Conservation (phyloP, 306 rosid genomes). For the Rosa rugosa region DNA sequence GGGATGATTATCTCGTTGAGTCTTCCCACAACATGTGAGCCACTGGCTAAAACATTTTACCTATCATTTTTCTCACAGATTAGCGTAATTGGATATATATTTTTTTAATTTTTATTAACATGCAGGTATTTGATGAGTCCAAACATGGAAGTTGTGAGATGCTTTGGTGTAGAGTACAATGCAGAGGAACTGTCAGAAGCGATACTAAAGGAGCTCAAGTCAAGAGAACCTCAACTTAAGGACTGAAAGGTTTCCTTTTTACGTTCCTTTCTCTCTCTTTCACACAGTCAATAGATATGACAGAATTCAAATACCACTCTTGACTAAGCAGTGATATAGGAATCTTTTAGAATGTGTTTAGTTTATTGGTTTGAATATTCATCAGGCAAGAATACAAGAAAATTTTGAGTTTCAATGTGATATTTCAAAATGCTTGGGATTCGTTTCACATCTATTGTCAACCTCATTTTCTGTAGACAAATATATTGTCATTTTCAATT, state of each 20-base stretch:
- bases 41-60: constrained; percentile 9
- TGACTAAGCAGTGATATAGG: neutral
- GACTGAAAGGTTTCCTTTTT: constrained; percentile 15
- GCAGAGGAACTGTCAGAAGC: constrained; percentile 66
- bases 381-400: neutral
- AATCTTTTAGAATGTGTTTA: neutral
- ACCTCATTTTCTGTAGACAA: neutral
- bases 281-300: neutral
- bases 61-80: constrained; percentile 5
- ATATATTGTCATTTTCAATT: neutral
- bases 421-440: neutral
- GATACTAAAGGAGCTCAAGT: constrained; percentile 56
- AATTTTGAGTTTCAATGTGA: neutral
- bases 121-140: constrained; percentile 85
- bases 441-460: neutral
- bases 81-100: constrained; percentile 24
- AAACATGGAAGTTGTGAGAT: constrained; percentile 76
- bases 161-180: constrained; percentile 80
- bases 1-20: constrained; percentile 86
- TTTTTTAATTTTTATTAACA: constrained; percentile 19
- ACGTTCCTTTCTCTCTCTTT: neutral
- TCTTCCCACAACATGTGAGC: constrained; percentile 85
- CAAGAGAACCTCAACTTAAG: constrained; percentile 37
- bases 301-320: neutral
- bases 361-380: neutral